Base-by-base conservation (phyloP, 1,284 basidiomycete species). In the Apiotrichum veenhuisii region DNA sequence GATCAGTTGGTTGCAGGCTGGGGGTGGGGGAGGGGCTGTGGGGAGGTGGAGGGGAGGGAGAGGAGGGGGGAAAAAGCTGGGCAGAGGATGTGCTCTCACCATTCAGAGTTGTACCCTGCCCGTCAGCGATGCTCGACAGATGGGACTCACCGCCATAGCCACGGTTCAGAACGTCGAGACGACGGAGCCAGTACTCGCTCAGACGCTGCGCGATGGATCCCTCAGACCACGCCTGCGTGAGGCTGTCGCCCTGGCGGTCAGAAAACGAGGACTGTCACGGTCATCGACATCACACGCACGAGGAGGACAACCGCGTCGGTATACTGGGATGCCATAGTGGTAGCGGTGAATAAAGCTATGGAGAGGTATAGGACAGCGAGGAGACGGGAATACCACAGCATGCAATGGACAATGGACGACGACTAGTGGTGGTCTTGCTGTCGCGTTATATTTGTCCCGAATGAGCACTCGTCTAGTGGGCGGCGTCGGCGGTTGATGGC, bases 141-240 rank as follows among this genome's bases (percentile, higher is more conserved):
- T 7, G 12, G 8, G n/a, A 52, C 68, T 34, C 50, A 75, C 74
- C 77, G 46, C 72, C 70, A 46, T 67, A 77, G 0, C 91, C 91
- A 41, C 91, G 84, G 72, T 92, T 92, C 51, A 93, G 65, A 15
- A 94, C 84, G 68, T 94, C 91, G 30, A 91, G 76, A 70, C 86
- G 88, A 55, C 91, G 81, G 37, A 82, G 82, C 74, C 91, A 93
- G 3, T 80, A 81, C 74, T 87, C 68, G 15, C 67, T 54, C 64
- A 76, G 66, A 14, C 74, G 70, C 50, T 62, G 61, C 33, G 61
- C 57, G 25, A 76, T 55, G 5, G 74, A 75, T 11, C 73, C 76
- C 20, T 61, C 64, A 1, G 63, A 58, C 61, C 63, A 69, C 8
- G 71, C 66, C 55, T 77, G 72, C 22, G 75, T 77, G 57, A 77